Evolutionary conservation across 257 asterid species (phyloP).

Genomic region (Gentiana macrophylla): DNA sequence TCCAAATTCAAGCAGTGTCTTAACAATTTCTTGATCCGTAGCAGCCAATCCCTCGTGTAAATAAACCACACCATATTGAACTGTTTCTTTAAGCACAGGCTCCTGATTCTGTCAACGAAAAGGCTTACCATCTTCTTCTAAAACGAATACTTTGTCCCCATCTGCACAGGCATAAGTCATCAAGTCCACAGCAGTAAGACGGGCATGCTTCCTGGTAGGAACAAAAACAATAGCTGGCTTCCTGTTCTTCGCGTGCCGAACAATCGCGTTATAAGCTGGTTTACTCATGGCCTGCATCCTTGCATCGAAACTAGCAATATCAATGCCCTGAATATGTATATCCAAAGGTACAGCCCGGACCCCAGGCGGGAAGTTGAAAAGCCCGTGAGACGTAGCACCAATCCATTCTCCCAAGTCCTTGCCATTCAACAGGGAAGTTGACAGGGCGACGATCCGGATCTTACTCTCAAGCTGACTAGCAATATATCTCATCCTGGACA

Average conservation of each 20-base stretch:
- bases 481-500: slow-evolving; percentile 34
- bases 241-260: slow-evolving; percentile 28
- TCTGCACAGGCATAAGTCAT: slow-evolving; percentile 24
- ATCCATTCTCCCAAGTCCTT: slow-evolving; percentile 42
- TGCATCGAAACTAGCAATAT: slow-evolving; percentile 35
- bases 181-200: slow-evolving; percentile 30
- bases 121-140: slow-evolving; percentile 16
- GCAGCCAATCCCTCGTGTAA: slow-evolving; percentile 27
- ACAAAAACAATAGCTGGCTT: slow-evolving; percentile 34
- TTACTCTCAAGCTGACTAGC: slow-evolving; percentile 25
- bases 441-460: slow-evolving; percentile 28
- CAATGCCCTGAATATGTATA: slow-evolving; percentile 38
- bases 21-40: slow-evolving; percentile 28
- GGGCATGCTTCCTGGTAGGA: slow-evolving; percentile 33
- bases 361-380: slow-evolving; percentile 40
- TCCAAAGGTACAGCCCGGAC: slow-evolving; percentile 40
- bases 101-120: slow-evolving; percentile 24
- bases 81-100: slow-evolving; percentile 19
- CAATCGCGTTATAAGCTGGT: slow-evolving; percentile 32
- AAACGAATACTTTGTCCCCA: slow-evolving; percentile 17
- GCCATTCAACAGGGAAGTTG: slow-evolving; percentile 32
- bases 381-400: slow-evolving; percentile 42
- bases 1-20: slow-evolving; percentile 26
- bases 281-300: slow-evolving; percentile 43
- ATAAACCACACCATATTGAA: slow-evolving; percentile 26